Base-by-base conservation (phyloP, 2,329 filamentous ascomycete genomes). In the Botrytis tulipae region DNA sequence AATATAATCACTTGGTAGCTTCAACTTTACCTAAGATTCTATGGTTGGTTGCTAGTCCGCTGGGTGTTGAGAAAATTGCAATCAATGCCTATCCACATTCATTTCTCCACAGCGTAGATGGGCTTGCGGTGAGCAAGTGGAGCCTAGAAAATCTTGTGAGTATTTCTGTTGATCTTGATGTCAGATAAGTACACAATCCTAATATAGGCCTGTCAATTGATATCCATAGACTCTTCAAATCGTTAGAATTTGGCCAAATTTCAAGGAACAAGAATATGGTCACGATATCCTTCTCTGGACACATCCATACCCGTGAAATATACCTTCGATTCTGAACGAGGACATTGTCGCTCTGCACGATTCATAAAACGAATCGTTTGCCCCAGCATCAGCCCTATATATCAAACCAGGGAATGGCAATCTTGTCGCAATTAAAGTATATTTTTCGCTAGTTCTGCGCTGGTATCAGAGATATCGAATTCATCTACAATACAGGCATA, bases 381-480 rank as follows among this genome's bases (percentile, higher is more conserved):
- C 22, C 22, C 22, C 46, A 14, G 46, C 46, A 51, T 51, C 46
- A 25, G 10, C 22, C 46, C 46, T 51, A n/a, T n/a, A n/a, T 51
- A 51, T 51, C 22, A 51, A n/a, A n/a, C 22, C 46, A 51, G 46
- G 25, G 46, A 51, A n/a, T 51, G 46, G 46, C 46, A n/a, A 25
- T 51, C 46, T 51, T 51, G 10, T n/a, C 22, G 46, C 46, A 51
- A n/a, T 51, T 12, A n/a, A n/a, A 51, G 22, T 51, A n/a, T 25
- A 51, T 51, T 51, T 22, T 25, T 22, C 46, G 46, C 22, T 51
- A n/a, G 46, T 6, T 25, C 46, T 51, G 22, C 10, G 10, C 46
- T 51, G 46, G 46, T 51, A 74, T 75, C 57, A 72, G 65, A 18
- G 70, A 73, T 20, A 73, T 75, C 32, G 22, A 44, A 59, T 73